A percentile compares a stretch with the other conserved stretches of the same genome.
Evolutionary conservation across 139 green algal genomes (phyloP).

Genomic region (Chlamydomonas applanata): DNA sequence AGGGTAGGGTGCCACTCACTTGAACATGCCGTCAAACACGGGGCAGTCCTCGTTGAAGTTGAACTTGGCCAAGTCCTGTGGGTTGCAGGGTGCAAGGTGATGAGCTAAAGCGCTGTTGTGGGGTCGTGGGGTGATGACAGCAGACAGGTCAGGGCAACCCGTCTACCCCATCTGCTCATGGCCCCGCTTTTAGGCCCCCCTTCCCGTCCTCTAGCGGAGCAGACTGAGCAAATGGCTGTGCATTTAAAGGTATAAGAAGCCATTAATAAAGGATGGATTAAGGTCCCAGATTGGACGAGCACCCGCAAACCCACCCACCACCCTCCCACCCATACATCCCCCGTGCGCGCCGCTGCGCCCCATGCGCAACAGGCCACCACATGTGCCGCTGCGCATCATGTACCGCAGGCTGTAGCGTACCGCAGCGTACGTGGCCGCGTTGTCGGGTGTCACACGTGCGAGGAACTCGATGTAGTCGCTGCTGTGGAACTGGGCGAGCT

Average conservation of each 20-base stretch:
- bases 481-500: constrained; percentile 89
- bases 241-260: too few species aligned
- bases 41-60: constrained; percentile 87
- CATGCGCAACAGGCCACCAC: constrained; percentile 6
- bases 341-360: background rate
- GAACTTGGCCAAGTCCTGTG: constrained; percentile 54
- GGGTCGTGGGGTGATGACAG: too few species aligned
- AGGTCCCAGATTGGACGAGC: too few species aligned
- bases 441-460: constrained; percentile 68
- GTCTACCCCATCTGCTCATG: too few species aligned
- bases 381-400: constrained; percentile 46
- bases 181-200: too few species aligned
- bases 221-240: too few species aligned
- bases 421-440: constrained; percentile 14
- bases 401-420: background rate
- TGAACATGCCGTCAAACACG: constrained; percentile 45
- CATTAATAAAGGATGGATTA: too few species aligned
- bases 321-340: constrained; percentile 5
- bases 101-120: too few species aligned
- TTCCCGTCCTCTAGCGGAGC: too few species aligned
- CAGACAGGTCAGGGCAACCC: too few species aligned
- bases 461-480: constrained; percentile 88
- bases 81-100: background rate
- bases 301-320: too few species aligned
- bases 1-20: constrained; percentile 1